These are phyloP conservation scores for Podospora fimiseda DNA, from an alignment of 495 filamentous ascomycete genomes.

Conservation along the genomic window DNA sequence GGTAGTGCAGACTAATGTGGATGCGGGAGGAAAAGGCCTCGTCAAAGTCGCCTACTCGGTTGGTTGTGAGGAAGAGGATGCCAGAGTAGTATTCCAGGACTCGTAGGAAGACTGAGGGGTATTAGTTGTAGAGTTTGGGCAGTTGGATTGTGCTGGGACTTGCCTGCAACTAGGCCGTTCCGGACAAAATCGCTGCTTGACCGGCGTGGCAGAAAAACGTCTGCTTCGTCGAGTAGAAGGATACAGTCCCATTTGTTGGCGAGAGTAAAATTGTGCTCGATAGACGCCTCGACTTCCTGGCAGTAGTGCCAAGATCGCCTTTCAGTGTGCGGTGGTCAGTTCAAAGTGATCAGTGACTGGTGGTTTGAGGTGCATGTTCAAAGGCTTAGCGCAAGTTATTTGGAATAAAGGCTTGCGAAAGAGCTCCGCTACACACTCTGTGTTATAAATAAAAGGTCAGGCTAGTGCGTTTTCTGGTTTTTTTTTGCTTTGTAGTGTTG, in stretches of 20 bases:
- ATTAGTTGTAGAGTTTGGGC: slow-evolving; percentile 36
- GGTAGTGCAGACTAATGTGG: slow-evolving; percentile 44
- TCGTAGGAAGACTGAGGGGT: slow-evolving; percentile 37
- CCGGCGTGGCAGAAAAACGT: slow-evolving; percentile 48
- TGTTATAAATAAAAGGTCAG: too few species aligned
- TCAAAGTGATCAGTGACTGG: neutral
- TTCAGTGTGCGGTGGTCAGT: neutral
- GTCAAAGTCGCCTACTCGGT: slow-evolving; percentile 47
- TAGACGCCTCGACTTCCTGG: slow-evolving; percentile 32
- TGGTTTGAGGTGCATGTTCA: neutral
- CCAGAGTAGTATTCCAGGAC: slow-evolving; percentile 53
- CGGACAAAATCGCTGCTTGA: slow-evolving; percentile 32
- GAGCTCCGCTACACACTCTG: slow-evolving; percentile 25
- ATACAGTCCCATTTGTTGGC: slow-evolving; percentile 41
- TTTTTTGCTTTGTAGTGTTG: too few species aligned
- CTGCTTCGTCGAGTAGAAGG: slow-evolving; percentile 51
- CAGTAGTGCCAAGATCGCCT: slow-evolving; percentile 34
- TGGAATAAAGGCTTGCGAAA: slow-evolving; percentile 25
- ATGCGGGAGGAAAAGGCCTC: slow-evolving; percentile 50
- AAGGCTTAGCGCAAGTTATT: slow-evolving; percentile 24
- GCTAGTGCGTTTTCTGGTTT: too few species aligned
- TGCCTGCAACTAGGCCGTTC: slow-evolving; percentile 44
- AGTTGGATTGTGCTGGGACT: slow-evolving; percentile 38
- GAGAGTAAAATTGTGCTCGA: slow-evolving; percentile 33
- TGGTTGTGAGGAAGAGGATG: slow-evolving; percentile 53